Conservation (phyloP, 2,329 filamentous ascomycete genomes). For the Pseudogymnoascus sp. region DNA sequence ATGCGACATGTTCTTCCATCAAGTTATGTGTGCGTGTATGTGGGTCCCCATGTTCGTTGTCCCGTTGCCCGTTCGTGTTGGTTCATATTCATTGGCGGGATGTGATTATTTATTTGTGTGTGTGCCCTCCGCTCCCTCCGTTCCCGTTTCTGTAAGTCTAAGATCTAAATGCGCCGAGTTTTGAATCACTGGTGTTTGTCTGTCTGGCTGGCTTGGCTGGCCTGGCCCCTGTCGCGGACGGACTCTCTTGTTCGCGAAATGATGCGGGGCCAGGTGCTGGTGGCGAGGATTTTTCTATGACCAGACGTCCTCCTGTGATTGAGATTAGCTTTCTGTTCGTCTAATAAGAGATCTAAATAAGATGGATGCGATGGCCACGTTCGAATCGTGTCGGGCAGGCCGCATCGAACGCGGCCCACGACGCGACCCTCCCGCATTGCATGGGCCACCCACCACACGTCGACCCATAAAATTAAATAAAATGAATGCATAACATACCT, state of each 20-base stretch:
- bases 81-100: too few relatives aligned
- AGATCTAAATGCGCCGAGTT: background rate
- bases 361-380: background rate
- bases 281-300: conserved; percentile 39
- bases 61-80: background rate
- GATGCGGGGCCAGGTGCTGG: background rate
- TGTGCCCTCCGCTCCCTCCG: background rate
- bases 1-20: background rate
- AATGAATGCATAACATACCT: conserved; percentile 45
- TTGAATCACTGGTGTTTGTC: background rate
- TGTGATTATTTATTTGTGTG: background rate
- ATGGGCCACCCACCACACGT: background rate
- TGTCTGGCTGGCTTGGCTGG: background rate
- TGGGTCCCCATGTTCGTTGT: background rate
- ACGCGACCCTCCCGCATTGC: background rate
- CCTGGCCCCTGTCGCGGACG: background rate
- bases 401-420: background rate
- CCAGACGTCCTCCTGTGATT: conserved; percentile 60
- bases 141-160: background rate
- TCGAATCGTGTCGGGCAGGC: background rate
- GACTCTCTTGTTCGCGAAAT: background rate
- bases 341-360: background rate
- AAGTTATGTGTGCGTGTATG: background rate
- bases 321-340: conserved; percentile 1
- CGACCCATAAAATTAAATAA: background rate